Percentiles rank a stretch among this genome's conserved stretches.
phyloP scores from a whole-genome alignment of 2,329 filamentous ascomycete species.

The Arthroderma sp. region DNA sequence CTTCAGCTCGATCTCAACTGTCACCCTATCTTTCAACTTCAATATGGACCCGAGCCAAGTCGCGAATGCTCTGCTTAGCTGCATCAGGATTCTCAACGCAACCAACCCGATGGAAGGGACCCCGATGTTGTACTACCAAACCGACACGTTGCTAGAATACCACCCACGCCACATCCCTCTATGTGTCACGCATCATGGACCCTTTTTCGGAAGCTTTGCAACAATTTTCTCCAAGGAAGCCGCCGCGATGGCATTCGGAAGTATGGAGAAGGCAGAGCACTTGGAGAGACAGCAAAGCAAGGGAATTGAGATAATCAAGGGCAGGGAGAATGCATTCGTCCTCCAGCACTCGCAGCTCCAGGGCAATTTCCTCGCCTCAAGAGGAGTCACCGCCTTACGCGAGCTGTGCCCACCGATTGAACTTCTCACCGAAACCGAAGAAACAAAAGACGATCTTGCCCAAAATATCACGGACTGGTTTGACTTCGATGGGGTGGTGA shows the following conservation, averaged over 20 bases:
- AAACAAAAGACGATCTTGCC: neutral
- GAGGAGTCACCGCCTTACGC: neutral
- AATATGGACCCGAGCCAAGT: neutral
- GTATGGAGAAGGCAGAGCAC: constrained; percentile 2
- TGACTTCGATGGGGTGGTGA: neutral
- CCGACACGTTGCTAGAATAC: neutral
- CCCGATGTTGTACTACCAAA: neutral
- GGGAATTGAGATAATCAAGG: neutral
- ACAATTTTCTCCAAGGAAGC: neutral
- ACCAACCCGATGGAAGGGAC: neutral
- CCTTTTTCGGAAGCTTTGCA: constrained; percentile 1
- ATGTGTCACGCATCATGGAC: neutral
- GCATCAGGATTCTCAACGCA: neutral
- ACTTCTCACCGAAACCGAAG: neutral
- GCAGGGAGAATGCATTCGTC: neutral
- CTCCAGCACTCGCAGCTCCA: neutral
- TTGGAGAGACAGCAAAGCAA: neutral
- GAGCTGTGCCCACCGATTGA: neutral
- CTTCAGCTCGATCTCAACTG: neutral
- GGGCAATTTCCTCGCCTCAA: neutral
- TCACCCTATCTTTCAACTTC: neutral
- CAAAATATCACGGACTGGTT: neutral
- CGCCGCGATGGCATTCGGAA: neutral
- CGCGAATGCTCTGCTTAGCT: neutral
- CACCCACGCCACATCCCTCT: neutral